phyloP scores from a whole-genome alignment of 2,329 filamentous ascomycete genomes.

The Fusarium penzigii region DNA sequence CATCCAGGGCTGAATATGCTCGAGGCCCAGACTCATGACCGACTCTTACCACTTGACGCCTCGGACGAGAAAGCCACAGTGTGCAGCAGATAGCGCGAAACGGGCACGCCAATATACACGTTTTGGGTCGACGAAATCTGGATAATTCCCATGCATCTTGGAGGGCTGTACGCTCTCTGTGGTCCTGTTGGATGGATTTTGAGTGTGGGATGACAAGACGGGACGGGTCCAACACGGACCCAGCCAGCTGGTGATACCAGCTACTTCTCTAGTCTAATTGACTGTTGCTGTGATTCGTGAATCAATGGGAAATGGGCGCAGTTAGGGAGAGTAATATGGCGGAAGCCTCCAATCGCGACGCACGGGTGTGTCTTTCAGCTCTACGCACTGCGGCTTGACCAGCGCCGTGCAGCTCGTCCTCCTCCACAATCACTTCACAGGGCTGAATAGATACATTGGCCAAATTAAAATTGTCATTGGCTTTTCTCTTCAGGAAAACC shows the following conservation, averaged over 20 bases:
- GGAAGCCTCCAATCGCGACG: conserved; percentile 19
- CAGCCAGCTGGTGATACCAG: conserved; percentile 18
- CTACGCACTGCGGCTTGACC: conserved; percentile 5
- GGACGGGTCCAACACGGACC: conserved; percentile 13
- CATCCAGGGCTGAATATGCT: conserved; percentile 28
- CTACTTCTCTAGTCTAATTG: conserved; percentile 18
- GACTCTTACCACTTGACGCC: conserved; percentile 15
- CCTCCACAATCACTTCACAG: conserved; percentile 14
- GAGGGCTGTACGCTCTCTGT: conserved; percentile 5
- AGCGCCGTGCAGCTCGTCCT: conserved; percentile 11
- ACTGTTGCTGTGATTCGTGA: conserved; percentile 23
- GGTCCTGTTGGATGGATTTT: conserved; percentile 18
- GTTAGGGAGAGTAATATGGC: conserved; percentile 18
- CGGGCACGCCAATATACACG: conserved; percentile 2
- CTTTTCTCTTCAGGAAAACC: conserved; percentile 2
- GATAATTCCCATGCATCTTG: conserved; percentile 4
- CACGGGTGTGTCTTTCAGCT: conserved; percentile 23
- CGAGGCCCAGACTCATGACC: conserved; percentile 22
- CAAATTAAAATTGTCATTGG: neutral
- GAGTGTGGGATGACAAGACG: conserved; percentile 25
- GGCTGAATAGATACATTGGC: conserved; percentile 23
- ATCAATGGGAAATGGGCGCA: conserved; percentile 20
- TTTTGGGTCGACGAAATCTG: neutral
- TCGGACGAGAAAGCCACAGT: conserved; percentile 16
- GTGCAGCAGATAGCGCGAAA: conserved; percentile 9